Evolutionary conservation across 345 rosid genomes (phyloP), one percentile per base, ranked within the genome.

Genomic region (Corchorus olitorius): DNA sequence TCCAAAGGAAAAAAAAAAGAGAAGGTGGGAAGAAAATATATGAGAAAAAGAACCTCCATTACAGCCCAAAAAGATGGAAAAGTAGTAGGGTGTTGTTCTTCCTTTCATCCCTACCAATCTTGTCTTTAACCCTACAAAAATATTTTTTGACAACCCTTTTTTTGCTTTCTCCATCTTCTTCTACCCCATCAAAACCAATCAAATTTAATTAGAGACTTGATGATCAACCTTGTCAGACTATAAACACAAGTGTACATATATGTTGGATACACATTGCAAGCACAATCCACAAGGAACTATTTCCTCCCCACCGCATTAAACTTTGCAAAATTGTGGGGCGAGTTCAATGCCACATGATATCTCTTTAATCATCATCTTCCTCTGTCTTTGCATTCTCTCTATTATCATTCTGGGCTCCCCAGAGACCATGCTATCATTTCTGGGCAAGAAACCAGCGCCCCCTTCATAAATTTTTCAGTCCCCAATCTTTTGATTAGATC

Each of bases 181-280:
- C 76, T n/a, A 20, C 35, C 72, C 52, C 78, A 74, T 65, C 71
- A 69, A 69, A 76, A 83, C 82, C 82, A 81, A 80, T 78, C 77
- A 65, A 78, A 68, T 65, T 66, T 65, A 76, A 75, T 69, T 75
- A 82, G 76, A 70, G 78, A 75, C 76, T 74, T 81, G n/a, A 55
- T 41, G 19, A 74, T 74, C 77, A 65, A 77, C 65, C 81, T 72
- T 19, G 81, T 77, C 86, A 77, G 83, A 76, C 58, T 75, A 79
- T 80, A 61, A 74, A 82, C 87, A 76, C 68, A 19, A 76, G 82
- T 70, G 79, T 78, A 74, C 81, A 70, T 33, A 66, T 66, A 77
- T 41, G 67, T 43, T 45, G 46, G 50, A 70, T 76, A 73, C 75
- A 74, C 81, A 75, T 49, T 39, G 74, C 74, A 70, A 74, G 70